Percentiles rank a stretch among this genome's conserved stretches.
phyloP scores from a whole-genome alignment of 352 stramenopile species.

The Globisporangium cylindrosporum region DNA sequence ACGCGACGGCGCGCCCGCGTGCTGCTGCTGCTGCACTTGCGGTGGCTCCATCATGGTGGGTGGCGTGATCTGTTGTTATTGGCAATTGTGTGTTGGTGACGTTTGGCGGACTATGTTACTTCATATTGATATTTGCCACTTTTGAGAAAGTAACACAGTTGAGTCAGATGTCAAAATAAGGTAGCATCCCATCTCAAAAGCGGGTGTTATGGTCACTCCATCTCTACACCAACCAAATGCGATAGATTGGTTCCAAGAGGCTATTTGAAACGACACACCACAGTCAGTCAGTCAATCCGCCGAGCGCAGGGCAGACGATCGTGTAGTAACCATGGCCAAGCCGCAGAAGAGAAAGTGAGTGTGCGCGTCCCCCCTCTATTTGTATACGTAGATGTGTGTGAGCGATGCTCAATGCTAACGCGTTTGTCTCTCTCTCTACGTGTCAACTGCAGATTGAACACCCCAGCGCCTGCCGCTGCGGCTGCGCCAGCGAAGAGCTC shows the following conservation, averaged over 20 bases:
- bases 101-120: constrained; percentile 1
- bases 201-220: neutral
- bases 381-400: neutral
- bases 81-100: neutral
- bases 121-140: neutral
- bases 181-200: neutral
- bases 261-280: constrained; percentile 19
- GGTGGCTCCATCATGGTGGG: constrained; percentile 9
- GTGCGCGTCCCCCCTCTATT: neutral
- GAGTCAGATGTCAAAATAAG: neutral
- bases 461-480: constrained; percentile 22
- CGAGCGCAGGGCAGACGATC: constrained; percentile 6
- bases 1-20: constrained; percentile 21
- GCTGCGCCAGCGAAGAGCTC: constrained; percentile 26
- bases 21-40: neutral
- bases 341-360: constrained; percentile 56
- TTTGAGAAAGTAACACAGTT: neutral
- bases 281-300: constrained; percentile 11
- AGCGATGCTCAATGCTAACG: neutral
- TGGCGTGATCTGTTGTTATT: neutral
- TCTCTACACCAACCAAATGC: constrained; percentile 18
- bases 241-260: neutral
- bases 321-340: constrained; percentile 32
- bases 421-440: neutral
- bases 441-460: constrained; percentile 24